These are phyloP conservation scores for Trichoderma virens DNA, from an alignment of 495 filamentous ascomycete species.

Conservation along the genomic window DNA sequence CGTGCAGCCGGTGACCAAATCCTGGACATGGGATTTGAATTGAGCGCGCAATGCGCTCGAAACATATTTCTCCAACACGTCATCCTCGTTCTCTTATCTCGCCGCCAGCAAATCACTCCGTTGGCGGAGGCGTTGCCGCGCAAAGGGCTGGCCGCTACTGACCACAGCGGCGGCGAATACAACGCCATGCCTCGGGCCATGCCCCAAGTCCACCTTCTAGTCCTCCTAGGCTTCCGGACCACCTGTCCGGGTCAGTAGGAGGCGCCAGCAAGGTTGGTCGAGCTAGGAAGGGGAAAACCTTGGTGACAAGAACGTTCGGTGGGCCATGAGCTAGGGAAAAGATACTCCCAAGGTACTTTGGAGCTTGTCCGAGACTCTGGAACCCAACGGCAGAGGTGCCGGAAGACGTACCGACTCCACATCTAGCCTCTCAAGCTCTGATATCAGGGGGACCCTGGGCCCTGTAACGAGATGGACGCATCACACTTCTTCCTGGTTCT, in stretches of 20 bases:
- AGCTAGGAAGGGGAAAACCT: background rate
- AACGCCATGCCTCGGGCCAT: background rate
- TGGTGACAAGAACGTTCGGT: no score
- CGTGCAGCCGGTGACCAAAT: background rate
- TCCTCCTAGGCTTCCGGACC: background rate
- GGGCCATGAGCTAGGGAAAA: background rate
- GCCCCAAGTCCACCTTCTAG: background rate
- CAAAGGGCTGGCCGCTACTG: background rate
- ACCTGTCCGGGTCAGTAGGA: background rate
- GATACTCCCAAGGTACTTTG: background rate
- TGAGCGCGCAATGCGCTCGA: background rate
- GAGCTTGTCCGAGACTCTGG: background rate
- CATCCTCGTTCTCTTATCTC: background rate
- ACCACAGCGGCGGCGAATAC: background rate
- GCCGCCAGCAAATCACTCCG: background rate
- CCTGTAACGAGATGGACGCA: background rate
- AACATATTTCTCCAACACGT: background rate
- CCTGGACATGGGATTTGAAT: background rate
- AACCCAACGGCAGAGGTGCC: background rate
- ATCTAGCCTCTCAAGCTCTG: background rate
- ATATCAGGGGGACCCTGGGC: background rate
- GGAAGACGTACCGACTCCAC: no score
- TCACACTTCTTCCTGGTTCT: background rate
- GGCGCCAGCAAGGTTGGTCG: no score
- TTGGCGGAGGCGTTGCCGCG: background rate